A percentile compares a stretch with the other conserved stretches of the same genome.
These are phyloP conservation scores for Tolypocladium album DNA, from an alignment of 2,329 filamentous ascomycete species.

Conservation along the genomic window DNA sequence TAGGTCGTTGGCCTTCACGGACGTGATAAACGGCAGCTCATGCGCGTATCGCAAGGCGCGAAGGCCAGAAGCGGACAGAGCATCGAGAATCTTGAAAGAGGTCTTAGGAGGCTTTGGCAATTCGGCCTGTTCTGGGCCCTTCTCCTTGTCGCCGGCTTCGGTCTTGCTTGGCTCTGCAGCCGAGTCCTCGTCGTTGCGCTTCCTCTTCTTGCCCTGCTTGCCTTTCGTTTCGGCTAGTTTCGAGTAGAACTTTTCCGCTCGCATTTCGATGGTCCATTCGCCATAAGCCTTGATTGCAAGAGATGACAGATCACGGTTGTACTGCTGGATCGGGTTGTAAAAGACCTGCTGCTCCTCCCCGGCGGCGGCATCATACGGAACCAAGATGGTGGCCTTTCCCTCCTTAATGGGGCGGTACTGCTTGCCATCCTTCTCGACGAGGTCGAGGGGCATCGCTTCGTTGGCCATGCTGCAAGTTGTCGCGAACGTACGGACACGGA, in stretches of 20 bases:
- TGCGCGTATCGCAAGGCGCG: constrained; percentile 84
- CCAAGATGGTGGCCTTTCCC: constrained; percentile 46
- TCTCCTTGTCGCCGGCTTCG: constrained; percentile 1
- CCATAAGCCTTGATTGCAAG: constrained; percentile 86
- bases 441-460: constrained; percentile 7
- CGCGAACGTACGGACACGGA: neutral
- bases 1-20: constrained; percentile 82
- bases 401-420: constrained; percentile 42
- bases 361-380: constrained; percentile 39
- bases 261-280: constrained; percentile 46
- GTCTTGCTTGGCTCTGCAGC: neutral
- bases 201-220: constrained; percentile 33
- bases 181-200: constrained; percentile 25
- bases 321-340: constrained; percentile 98
- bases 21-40: constrained; percentile 76
- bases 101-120: constrained; percentile 22
- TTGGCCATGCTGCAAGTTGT: constrained; percentile 7
- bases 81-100: constrained; percentile 80
- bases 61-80: constrained; percentile 85
- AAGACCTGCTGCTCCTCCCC: constrained; percentile 72
- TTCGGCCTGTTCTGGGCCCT: constrained; percentile 7
- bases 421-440: constrained; percentile 29
- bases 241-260: constrained; percentile 22
- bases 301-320: constrained; percentile 92
- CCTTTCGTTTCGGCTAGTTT: constrained; percentile 31